Base-by-base conservation (phyloP, 2,329 filamentous ascomycete species). In the Orbilia brochopaga region DNA sequence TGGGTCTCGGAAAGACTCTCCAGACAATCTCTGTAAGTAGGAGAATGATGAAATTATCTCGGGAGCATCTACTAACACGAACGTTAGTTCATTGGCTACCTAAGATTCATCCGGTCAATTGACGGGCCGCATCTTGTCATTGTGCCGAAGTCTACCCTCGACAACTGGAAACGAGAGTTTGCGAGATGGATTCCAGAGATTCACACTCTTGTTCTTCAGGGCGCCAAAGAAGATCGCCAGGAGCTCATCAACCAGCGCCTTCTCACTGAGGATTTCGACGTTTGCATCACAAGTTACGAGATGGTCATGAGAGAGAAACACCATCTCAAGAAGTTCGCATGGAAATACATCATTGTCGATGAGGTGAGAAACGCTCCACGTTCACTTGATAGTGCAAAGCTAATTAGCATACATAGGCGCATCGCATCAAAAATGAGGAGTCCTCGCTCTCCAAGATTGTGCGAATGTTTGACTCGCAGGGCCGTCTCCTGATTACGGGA, bases 331-430 rank as follows among this genome's bases (percentile, higher is more conserved):
- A 97, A 97, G 80, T 96, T 99, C 79, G 92, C 94, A 0, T 99
- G 94, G 94, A 93, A 99, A 79, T 99, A 99, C 80, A 99, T 99
- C 80, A 96, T 99, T 76, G 96, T 99, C 74, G 94, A 99, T 77
- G 94, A 99, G 81, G 87, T 78, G 76, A 51, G 74, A 64, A 48
- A 15, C 73, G 75, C 73, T 74, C 8, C 55, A 35, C 37, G 24
- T 23, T 46, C 35, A 21, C 6, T 2, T 21, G 19, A 11, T 2
- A 40, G n/a, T 5, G 21, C 1, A 10, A 19, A 15, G 23, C 46
- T 61, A 69, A 62, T 21, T 13, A 27, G 24, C 24, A 7, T 8
- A 21, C 15, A 11, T 51, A 79, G 78, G 88, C 94, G 1, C 94
- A 99, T 80, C 91, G 94, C 72, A 99, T 99, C 85, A 99, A 99